Conservation (phyloP, 176 grass and related monocot genomes). For the Metroxylon sagu region DNA sequence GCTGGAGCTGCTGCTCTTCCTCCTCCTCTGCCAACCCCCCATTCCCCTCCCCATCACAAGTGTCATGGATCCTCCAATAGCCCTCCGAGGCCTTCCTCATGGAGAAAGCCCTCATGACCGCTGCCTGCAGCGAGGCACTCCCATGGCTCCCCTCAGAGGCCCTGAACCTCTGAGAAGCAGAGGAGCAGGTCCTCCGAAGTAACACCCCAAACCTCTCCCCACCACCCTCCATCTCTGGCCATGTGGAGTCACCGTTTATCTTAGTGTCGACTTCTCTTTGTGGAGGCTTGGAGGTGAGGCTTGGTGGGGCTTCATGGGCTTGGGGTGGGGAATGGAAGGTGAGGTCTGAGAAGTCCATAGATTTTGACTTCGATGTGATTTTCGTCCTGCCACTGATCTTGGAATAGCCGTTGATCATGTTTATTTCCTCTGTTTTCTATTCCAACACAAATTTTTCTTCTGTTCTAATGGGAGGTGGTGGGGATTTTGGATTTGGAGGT, state of each 20-base stretch:
- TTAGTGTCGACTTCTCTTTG: neutral
- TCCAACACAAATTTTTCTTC: too few species aligned
- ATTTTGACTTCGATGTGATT: neutral
- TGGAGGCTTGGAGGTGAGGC: neutral
- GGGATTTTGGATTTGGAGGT: too few species aligned
- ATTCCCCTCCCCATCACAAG: constrained; percentile 33
- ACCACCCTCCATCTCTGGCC: constrained; percentile 36
- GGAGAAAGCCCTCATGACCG: constrained; percentile 56
- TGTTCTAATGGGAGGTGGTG: too few species aligned
- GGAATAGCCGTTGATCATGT: constrained; percentile 39
- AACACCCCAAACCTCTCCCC: constrained; percentile 28
- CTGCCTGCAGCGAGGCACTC: constrained; percentile 4
- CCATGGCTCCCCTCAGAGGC: neutral
- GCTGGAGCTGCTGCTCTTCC: too few species aligned
- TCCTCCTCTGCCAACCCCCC: constrained; percentile 12
- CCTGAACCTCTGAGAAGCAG: constrained; percentile 36
- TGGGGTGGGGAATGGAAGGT: neutral
- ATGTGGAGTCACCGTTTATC: constrained; percentile 28
- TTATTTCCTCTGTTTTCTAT: too few species aligned
- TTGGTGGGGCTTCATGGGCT: too few species aligned
- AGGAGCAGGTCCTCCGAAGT: constrained; percentile 47
- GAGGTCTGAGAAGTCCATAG: constrained; percentile 13
- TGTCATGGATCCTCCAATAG: constrained; percentile 58
- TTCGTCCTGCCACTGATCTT: constrained; percentile 7
- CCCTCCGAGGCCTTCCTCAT: constrained; percentile 37